Evolutionary conservation across 2,329 filamentous ascomycete genomes (phyloP), one percentile per base, ranked within the genome.

Genomic region (Neopestalotiopsis sp.): DNA sequence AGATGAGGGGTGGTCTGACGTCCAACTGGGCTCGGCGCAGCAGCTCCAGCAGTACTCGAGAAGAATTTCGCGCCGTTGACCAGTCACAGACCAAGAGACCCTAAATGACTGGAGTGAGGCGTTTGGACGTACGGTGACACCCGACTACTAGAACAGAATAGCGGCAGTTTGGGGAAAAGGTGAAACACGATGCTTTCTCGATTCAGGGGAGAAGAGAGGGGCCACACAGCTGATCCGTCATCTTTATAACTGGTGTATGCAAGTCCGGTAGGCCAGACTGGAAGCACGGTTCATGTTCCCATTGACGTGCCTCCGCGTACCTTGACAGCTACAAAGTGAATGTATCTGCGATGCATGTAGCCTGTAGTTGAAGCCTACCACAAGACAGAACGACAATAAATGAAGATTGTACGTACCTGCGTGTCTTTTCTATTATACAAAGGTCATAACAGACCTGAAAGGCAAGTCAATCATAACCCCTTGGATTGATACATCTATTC

Each of bases 141-240:
- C 34, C 45, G 45, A 52, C 17, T 52, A 52, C 59, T 49, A 56
- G 62, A 56, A 65, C 32, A 65, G 62, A 66, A 58, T 56, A 49
- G 45, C 65, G 65, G 65, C 65, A 30, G 34, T 67, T 67, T 67
- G 52, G 38, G 38, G 65, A 45, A 67, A 45, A 52, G 65, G 42
- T 67, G 65, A 67, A 67, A 67, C 65, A 67, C 32, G 64, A 45
- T 32, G 56, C 17, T 57, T 52, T 45, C 45, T 65, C 65, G 24
- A 67, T 61, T 67, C 59, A 67, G 65, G 65, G 65, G 65, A 52
- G 45, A 20, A n/a, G 45, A 52, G 9, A 20, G 45, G 45, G 45
- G 45, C 45, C 20, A 52, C 45, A 52, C 45, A 52, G 20, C 20
- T 52, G 45, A 52, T 52, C 45, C 45, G 45, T 52, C 45, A n/a